phyloP scores from a whole-genome alignment of 495 filamentous ascomycete species.

The Rostrohypoxylon terebratum region DNA sequence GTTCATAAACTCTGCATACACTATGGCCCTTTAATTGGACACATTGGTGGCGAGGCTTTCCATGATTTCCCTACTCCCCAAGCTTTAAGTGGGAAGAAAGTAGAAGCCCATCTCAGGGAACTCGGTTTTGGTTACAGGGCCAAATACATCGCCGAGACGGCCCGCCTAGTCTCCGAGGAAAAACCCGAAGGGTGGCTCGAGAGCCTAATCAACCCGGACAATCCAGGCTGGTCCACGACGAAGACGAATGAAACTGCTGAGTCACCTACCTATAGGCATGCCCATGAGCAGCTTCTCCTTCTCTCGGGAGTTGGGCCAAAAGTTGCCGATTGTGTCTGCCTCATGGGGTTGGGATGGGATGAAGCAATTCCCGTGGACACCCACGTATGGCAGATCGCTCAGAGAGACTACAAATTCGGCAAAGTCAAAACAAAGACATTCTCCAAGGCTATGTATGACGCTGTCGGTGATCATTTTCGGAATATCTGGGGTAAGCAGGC shows the following conservation, averaged over 20 bases:
- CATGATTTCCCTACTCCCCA: slow-evolving; percentile 88
- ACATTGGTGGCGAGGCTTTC: slow-evolving; percentile 75
- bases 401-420: slow-evolving; percentile 92
- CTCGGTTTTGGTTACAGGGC: slow-evolving; percentile 96
- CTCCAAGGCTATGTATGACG: slow-evolving; percentile 87
- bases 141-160: slow-evolving; percentile 89
- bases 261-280: slow-evolving; percentile 71
- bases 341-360: slow-evolving; percentile 98
- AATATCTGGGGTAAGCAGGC: slow-evolving; percentile 93
- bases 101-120: slow-evolving; percentile 80
- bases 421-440: slow-evolving; percentile 86
- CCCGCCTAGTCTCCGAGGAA: slow-evolving; percentile 74
- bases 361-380: slow-evolving; percentile 97
- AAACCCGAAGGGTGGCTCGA: slow-evolving; percentile 80
- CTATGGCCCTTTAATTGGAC: slow-evolving; percentile 82
- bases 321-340: slow-evolving; percentile 93
- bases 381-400: slow-evolving; percentile 98
- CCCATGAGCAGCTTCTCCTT: slow-evolving; percentile 81
- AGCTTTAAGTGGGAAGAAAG: slow-evolving; percentile 71
- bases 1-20: slow-evolving; percentile 88
- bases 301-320: slow-evolving; percentile 94
- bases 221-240: slow-evolving; percentile 60
- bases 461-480: slow-evolving; percentile 90
- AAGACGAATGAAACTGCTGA: slow-evolving; percentile 6
- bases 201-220: slow-evolving; percentile 79